Base-by-base conservation (phyloP, 2,329 filamentous ascomycete species). In the Zasmidium angulare region DNA sequence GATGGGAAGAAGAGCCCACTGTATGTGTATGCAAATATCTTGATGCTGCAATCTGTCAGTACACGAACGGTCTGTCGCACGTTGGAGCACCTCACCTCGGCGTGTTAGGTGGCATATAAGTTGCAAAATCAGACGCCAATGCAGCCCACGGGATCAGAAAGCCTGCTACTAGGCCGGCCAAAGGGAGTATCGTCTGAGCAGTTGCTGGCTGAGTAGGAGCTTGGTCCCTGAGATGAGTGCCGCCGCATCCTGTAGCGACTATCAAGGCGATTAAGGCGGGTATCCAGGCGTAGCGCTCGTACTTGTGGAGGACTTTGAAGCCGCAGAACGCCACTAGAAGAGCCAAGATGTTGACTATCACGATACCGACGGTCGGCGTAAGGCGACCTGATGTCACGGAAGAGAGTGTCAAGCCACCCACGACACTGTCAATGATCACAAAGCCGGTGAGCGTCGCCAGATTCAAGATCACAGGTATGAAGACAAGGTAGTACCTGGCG, bases 401-500 rank as follows among this genome's bases (percentile, higher is more conserved):
- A 0, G 82, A 80, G 7, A 86, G 76, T 36, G 81, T 84, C 40
- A 63, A 81, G 1, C 85, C 86, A 22, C 84, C 85, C 14, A 87
- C 77, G 50, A 88, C 83, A 61, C 79, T 82, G 62, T 83, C 83
- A 65, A 88, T 81, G 66, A 88, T 79, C 52, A 81, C 83, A 74
- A 88, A 88, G n/a, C 85, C 85, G 2, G 80, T 83, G 1, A 87
- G 75, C 0, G 84, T 87, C 14, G 84, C 84, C 22, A 88, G 76
- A 66, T 88, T 88, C 60, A 88, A 76, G 10, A 88, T 68, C 2
- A 87, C 82, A 1, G 84, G 81, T n/a, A 88, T 69, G 0, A 81
- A 82, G 31, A 86, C 82, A 20, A 84, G 74, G 67, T 86, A 86
- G 46, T 64, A 61, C 1, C 56, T 58, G 26, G 21, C 11, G 10